Evolutionary conservation across 495 filamentous ascomycete genomes (phyloP).

Genomic region (Penicillium manginii): DNA sequence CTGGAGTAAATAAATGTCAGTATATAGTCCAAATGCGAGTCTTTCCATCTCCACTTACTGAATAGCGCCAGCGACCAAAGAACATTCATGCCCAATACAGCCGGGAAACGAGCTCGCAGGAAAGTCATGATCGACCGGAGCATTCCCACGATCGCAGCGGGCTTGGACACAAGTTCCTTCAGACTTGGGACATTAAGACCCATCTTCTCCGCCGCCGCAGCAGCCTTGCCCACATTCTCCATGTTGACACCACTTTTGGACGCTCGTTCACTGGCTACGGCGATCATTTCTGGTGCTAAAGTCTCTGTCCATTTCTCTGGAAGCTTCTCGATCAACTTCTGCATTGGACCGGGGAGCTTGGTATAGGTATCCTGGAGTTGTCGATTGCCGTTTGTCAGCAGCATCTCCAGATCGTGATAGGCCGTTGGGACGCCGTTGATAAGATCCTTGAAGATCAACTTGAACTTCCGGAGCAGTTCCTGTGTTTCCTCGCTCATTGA

Average conservation of each 20-base stretch:
- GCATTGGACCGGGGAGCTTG: constrained; percentile 76
- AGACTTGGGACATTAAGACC: constrained; percentile 61
- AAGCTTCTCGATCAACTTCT: constrained; percentile 83
- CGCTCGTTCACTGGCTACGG: constrained; percentile 70
- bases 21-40: background rate
- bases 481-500: constrained; percentile 80
- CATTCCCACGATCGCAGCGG: constrained; percentile 79
- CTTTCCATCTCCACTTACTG: constrained; percentile 53
- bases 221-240: constrained; percentile 53
- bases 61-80: constrained; percentile 84
- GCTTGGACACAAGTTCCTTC: constrained; percentile 82
- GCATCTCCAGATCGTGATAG: constrained; percentile 81
- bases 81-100: constrained; percentile 81
- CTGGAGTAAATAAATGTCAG: constrained; percentile 40
- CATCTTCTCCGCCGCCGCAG: constrained; percentile 54
- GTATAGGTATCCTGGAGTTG: constrained; percentile 77
- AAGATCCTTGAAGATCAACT: constrained; percentile 86
- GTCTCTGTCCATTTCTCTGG: constrained; percentile 77
- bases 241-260: constrained; percentile 67
- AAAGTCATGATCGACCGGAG: constrained; percentile 85
- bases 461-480: constrained; percentile 81
- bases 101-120: constrained; percentile 80
- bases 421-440: constrained; percentile 90
- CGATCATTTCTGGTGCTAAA: constrained; percentile 79
- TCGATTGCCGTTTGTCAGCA: constrained; percentile 79